These are phyloP conservation scores for Lablab purpureus DNA, from an alignment of 306 rosid species.

Conservation along the genomic window DNA sequence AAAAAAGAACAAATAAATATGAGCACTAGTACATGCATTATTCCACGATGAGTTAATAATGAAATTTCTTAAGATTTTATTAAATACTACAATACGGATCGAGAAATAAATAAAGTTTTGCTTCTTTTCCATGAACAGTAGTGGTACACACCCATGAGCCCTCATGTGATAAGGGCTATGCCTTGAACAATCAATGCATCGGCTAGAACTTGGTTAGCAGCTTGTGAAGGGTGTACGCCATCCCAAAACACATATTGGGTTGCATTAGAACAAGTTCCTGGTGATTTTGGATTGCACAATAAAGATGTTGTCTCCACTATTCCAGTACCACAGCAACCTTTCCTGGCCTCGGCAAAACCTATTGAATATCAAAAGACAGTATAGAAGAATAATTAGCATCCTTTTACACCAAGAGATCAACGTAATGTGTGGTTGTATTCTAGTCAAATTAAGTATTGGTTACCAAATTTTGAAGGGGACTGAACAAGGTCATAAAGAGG, in stretches of 20 bases:
- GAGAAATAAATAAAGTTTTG: slow-evolving; percentile 23
- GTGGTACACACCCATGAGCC: slow-evolving; percentile 6
- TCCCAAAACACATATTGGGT: slow-evolving; percentile 87
- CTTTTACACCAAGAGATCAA: not conserved
- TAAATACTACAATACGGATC: slow-evolving; percentile 14
- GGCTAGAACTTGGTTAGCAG: slow-evolving; percentile 79
- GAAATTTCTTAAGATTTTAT: not conserved
- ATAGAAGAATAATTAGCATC: slow-evolving; percentile 5
- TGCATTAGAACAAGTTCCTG: slow-evolving; percentile 81
- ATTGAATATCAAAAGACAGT: not conserved
- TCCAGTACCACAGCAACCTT: slow-evolving; percentile 91
- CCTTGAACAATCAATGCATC: slow-evolving; percentile 77
- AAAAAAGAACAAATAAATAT: not conserved
- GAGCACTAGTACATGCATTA: not conserved
- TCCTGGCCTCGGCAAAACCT: slow-evolving; percentile 77
- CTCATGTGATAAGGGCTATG: slow-evolving; percentile 62
- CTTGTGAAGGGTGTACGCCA: slow-evolving; percentile 85
- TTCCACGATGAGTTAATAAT: slow-evolving; percentile 13
- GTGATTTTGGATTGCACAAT: slow-evolving; percentile 73
- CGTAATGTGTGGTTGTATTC: not conserved
- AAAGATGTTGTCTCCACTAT: slow-evolving; percentile 69
- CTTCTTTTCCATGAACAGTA: slow-evolving; percentile 27
- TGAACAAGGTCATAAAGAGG: slow-evolving; percentile 69
- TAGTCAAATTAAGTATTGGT: not conserved
- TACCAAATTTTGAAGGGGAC: slow-evolving; percentile 78